phyloP scores from a whole-genome alignment of 108 stramenopile species.

The Cyclotella kingstonii region DNA sequence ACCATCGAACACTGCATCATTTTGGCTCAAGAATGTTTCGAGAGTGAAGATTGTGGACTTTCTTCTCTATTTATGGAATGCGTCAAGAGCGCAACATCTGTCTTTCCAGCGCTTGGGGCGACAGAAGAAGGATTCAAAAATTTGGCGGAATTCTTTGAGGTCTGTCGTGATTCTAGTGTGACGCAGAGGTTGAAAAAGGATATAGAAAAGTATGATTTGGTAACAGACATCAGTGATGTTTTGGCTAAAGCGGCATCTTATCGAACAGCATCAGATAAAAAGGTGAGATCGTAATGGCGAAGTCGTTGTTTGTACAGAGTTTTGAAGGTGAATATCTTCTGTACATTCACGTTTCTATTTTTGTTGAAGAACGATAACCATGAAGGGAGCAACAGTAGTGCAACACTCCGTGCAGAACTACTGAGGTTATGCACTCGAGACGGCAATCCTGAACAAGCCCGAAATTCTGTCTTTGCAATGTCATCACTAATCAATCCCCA shows the following conservation, averaged over 20 bases:
- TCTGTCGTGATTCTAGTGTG: conserved; percentile 27
- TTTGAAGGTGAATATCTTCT: background rate
- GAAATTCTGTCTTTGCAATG: conserved; percentile 67
- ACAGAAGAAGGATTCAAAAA: conserved; percentile 54
- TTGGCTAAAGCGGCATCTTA: conserved; percentile 55
- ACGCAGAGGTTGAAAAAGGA: conserved; percentile 31
- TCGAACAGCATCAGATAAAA: conserved; percentile 4
- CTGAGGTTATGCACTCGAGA: conserved; percentile 59
- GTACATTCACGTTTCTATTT: background rate
- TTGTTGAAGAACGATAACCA: background rate
- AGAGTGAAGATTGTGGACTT: conserved; percentile 53
- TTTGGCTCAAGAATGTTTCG: conserved; percentile 71
- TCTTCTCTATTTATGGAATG: conserved; percentile 55
- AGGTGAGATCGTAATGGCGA: background rate
- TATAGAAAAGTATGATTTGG: conserved; percentile 49
- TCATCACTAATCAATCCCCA: conserved; percentile 50
- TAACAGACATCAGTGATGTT: conserved; percentile 65
- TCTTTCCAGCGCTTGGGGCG: conserved; percentile 56
- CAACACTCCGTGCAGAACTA: conserved; percentile 45
- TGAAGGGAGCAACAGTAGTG: conserved; percentile 25
- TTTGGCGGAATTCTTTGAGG: conserved; percentile 59
- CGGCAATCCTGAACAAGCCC: conserved; percentile 82
- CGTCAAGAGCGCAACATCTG: conserved; percentile 47
- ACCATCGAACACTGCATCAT: conserved; percentile 66
- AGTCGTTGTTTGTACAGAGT: too few relatives aligned